A percentile compares a stretch with the other conserved stretches of the same genome.
phyloP scores from a whole-genome alignment of 306 rosid species.

The Cajanus cajan region DNA sequence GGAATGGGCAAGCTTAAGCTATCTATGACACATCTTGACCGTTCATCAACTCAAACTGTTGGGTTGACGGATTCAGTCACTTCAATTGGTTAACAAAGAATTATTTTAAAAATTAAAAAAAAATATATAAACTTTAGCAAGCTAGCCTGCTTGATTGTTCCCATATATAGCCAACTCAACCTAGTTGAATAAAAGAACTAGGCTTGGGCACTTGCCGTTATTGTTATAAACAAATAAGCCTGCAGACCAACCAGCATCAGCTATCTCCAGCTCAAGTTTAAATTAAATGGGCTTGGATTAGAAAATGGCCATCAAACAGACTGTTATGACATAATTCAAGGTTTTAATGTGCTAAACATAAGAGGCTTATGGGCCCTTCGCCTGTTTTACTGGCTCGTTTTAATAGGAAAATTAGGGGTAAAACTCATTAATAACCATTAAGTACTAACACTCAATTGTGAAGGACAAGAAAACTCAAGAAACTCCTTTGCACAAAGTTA shows the following conservation, averaged over 20 bases:
- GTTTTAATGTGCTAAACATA: background rate
- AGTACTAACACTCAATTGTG: background rate
- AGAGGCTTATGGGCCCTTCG: background rate
- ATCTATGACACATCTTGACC: no score
- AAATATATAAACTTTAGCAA: background rate
- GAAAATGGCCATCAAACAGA: background rate
- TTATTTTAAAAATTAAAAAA: background rate
- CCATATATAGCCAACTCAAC: background rate
- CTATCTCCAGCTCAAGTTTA: background rate
- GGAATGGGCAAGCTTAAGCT: background rate
- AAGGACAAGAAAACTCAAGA: background rate
- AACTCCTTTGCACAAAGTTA: background rate
- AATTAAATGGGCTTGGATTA: background rate
- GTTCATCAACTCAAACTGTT: no score
- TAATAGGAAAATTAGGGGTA: no score
- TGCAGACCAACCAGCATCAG: background rate
- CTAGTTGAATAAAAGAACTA: background rate
- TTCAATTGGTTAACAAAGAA: background rate
- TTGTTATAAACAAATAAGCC: background rate
- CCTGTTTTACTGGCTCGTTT: no score
- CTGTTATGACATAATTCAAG: background rate
- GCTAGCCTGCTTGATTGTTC: background rate
- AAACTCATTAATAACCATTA: background rate
- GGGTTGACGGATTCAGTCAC: background rate
- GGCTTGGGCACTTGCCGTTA: background rate